Evolutionary conservation across 2,329 filamentous ascomycete species (phyloP).

Genomic region (Cercospora zeae-maydis): DNA sequence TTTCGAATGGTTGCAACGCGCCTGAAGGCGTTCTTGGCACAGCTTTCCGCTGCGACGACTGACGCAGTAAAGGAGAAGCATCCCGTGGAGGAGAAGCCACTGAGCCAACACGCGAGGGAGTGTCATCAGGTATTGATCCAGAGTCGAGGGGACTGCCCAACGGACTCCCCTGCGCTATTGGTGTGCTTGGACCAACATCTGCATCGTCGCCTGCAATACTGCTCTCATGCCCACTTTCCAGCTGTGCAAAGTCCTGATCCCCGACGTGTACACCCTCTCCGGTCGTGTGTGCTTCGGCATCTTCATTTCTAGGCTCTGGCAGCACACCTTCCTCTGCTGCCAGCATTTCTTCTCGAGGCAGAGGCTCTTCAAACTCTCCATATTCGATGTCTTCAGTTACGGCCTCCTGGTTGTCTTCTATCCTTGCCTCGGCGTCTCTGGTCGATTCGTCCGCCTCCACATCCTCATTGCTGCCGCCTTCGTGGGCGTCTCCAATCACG

Average conservation of each 20-base stretch:
- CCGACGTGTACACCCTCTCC: conserved; percentile 18
- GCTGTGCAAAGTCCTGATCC: conserved; percentile 28
- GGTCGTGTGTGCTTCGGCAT: conserved; percentile 17
- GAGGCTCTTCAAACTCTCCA: conserved; percentile 20
- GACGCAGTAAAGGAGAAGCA: conserved; percentile 52
- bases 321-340: conserved; percentile 19
- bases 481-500: conserved; percentile 60
- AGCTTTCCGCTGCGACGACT: conserved; percentile 50
- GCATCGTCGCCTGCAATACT: conserved; percentile 14
- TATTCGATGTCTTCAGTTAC: conserved; percentile 15
- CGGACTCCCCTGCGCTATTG: conserved; percentile 26
- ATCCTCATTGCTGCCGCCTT: conserved; percentile 57
- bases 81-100: conserved; percentile 66
- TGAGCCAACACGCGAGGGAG: conserved; percentile 71
- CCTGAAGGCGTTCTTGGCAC: conserved; percentile 68
- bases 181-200: conserved; percentile 26
- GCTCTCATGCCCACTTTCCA: conserved; percentile 14
- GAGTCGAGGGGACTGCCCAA: conserved; percentile 66
- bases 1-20: conserved; percentile 88
- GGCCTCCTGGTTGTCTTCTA: conserved; percentile 22
- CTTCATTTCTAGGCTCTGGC: conserved; percentile 5
- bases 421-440: conserved; percentile 26
- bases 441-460: conserved; percentile 40
- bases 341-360: conserved; percentile 9
- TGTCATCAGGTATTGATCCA: conserved; percentile 74